These are phyloP conservation scores for Neodidymelliopsis sp. DNA, from an alignment of 2,329 filamentous ascomycete species.

Conservation along the genomic window DNA sequence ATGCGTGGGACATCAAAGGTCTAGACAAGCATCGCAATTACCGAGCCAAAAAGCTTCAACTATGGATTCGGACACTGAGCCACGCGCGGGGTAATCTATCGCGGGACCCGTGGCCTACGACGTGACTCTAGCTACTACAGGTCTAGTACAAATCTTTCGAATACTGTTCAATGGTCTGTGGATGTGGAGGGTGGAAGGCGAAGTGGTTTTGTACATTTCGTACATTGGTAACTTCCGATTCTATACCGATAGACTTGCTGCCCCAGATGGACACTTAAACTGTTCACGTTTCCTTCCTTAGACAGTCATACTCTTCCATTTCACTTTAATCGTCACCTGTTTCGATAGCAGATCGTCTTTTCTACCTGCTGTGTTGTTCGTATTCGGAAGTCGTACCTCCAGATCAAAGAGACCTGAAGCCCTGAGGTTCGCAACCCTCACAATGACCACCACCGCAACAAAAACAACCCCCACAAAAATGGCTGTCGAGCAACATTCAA, in stretches of 20 bases:
- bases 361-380: no score
- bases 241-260: neutral
- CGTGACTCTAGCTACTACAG: neutral
- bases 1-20: no score
- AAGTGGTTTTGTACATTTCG: constrained; percentile 3
- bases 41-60: neutral
- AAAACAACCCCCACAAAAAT: constrained; percentile 4
- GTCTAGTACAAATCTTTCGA: neutral
- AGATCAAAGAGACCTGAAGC: no score
- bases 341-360: no score
- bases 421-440: no score
- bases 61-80: no score
- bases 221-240: neutral
- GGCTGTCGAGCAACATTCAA: constrained; percentile 3
- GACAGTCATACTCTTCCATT: no score
- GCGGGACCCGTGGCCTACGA: neutral
- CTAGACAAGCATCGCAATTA: neutral
- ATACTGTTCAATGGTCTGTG: neutral
- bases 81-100: neutral
- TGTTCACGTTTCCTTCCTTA: no score
- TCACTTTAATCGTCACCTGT: no score
- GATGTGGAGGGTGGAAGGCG: neutral
- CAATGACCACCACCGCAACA: constrained; percentile 5
- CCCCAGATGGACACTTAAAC: neutral
- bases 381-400: no score